A percentile compares a stretch with the other conserved stretches of the same genome.
Conservation (phyloP, 2,329 filamentous ascomycete species). For the Herpotrichia juniperi region DNA sequence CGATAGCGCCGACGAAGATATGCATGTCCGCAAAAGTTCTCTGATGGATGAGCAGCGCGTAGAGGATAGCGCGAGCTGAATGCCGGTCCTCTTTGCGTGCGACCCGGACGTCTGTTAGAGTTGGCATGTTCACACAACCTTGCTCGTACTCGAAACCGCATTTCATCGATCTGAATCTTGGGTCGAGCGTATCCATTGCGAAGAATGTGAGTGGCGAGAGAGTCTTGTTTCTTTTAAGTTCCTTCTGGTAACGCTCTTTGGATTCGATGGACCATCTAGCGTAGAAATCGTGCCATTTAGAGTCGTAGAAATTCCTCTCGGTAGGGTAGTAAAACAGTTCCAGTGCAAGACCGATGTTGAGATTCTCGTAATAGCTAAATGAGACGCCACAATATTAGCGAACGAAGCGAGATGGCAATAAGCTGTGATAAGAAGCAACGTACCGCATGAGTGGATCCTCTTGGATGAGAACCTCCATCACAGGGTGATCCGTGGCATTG, state of each 20-base stretch:
- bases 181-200: background rate
- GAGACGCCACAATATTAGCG: no score
- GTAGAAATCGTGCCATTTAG: background rate
- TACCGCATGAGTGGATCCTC: no score
- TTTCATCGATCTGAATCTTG: background rate
- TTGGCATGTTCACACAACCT: constrained; percentile 1
- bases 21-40: background rate
- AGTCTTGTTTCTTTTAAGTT: background rate
- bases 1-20: no score
- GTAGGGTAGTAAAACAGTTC: background rate
- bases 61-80: constrained; percentile 1
- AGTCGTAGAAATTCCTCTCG: background rate
- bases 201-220: background rate
- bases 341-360: background rate
- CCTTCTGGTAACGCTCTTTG: background rate
- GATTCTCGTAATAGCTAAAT: no score
- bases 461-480: no score
- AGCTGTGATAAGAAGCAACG: no score
- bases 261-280: background rate
- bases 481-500: no score
- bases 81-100: background rate
- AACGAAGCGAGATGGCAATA: no score
- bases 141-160: background rate
- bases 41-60: background rate
- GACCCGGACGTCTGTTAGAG: background rate